phyloP scores from a whole-genome alignment of 768 basidiomycete genomes.

The Phallus indusiatus region DNA sequence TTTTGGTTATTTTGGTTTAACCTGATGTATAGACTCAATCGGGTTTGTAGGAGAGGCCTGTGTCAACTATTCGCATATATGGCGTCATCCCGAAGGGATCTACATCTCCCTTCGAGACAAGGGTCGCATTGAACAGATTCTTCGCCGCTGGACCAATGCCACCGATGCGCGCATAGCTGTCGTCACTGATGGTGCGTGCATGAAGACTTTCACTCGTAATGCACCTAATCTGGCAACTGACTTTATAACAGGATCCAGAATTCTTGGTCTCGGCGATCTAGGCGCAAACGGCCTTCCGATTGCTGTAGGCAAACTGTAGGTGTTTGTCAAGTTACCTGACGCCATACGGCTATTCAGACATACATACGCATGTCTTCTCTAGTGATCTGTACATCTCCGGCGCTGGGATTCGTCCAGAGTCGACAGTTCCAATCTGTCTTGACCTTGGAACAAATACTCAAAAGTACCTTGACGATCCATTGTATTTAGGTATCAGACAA shows the following conservation, averaged over 20 bases:
- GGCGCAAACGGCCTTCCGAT: constrained; percentile 12
- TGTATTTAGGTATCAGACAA: constrained; percentile 31
- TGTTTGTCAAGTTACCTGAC: not conserved
- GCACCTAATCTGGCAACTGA: not conserved
- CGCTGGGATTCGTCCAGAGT: constrained; percentile 20
- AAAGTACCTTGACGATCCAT: constrained; percentile 28
- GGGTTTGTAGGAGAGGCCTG: constrained; percentile 27
- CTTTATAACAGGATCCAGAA: constrained; percentile 15
- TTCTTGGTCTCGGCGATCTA: constrained; percentile 30
- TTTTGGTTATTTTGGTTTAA: not conserved
- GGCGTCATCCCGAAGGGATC: constrained; percentile 13
- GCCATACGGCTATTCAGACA: constrained; percentile 26
- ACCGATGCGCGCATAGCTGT: constrained; percentile 27
- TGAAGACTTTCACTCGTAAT: not conserved
- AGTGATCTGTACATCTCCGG: constrained; percentile 27
- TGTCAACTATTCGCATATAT: constrained; percentile 25
- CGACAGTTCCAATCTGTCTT: constrained; percentile 5
- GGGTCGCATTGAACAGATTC: constrained; percentile 21
- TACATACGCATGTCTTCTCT: constrained; percentile 13
- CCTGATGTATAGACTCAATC: not conserved
- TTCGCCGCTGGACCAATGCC: constrained; percentile 18
- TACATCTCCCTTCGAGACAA: constrained; percentile 27
- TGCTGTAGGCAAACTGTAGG: constrained; percentile 4
- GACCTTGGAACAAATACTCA: constrained; percentile 34
- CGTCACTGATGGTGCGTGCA: constrained; percentile 31